phyloP scores from a whole-genome alignment of 441 rosid genomes.

The Mallotus japonicus region DNA sequence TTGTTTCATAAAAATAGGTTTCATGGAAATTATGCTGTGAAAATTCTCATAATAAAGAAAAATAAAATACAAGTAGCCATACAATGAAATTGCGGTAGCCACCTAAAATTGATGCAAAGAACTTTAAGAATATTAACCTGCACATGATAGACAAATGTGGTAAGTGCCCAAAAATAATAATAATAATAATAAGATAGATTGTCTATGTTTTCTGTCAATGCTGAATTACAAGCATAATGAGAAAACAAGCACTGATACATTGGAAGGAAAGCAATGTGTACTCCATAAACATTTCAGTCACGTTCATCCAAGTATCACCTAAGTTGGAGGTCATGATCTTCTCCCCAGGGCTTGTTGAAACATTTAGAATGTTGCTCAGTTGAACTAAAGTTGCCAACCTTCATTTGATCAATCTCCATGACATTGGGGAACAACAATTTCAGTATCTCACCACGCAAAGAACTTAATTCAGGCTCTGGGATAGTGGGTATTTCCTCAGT shows the following conservation, averaged over 20 bases:
- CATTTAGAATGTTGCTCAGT: slow-evolving; percentile 54
- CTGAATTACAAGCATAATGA: not conserved
- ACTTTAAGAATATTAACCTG: slow-evolving; percentile 86
- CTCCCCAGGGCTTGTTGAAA: slow-evolving; percentile 92
- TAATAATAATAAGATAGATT: not conserved
- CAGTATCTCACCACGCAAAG: slow-evolving; percentile 72
- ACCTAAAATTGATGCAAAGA: slow-evolving; percentile 68
- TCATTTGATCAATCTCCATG: slow-evolving; percentile 87
- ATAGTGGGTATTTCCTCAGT: slow-evolving; percentile 94
- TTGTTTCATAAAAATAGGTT: slow-evolving; percentile 6
- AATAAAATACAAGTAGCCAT: slow-evolving; percentile 33
- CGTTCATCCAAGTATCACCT: slow-evolving; percentile 59
- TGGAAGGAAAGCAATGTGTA: slow-evolving; percentile 26
- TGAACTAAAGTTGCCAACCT: slow-evolving; percentile 49
- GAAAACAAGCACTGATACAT: not conserved
- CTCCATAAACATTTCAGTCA: slow-evolving; percentile 26
- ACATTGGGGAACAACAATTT: slow-evolving; percentile 83
- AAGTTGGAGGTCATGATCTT: slow-evolving; percentile 86
- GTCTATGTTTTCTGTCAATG: not conserved
- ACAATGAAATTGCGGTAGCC: slow-evolving; percentile 99
- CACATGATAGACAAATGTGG: slow-evolving; percentile 20
- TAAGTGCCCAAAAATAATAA: not conserved
- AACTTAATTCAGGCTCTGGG: slow-evolving; percentile 94
- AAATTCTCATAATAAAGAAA: slow-evolving; percentile 18
- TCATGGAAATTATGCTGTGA: not conserved